Conservation (phyloP, 768 basidiomycete genomes). For the Phanerochaete sordida region DNA sequence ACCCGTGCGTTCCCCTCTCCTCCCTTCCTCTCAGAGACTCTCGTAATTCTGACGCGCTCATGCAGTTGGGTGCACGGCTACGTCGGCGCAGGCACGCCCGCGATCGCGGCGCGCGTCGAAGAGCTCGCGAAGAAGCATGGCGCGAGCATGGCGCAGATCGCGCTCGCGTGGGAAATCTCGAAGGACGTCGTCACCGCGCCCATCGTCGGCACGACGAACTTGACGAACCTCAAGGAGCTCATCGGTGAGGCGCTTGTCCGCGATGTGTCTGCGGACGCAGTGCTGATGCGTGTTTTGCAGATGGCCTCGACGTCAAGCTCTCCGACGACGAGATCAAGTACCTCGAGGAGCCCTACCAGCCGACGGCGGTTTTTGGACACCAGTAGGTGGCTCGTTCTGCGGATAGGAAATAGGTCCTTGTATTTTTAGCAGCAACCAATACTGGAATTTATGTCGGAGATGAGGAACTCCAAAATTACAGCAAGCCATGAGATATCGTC, state of each 20-base stretch:
- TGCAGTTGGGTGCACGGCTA: constrained; percentile 2
- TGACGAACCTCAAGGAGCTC: constrained; percentile 37
- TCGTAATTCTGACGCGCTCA: background rate
- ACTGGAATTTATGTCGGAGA: too few relatives aligned
- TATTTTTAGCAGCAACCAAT: too few relatives aligned
- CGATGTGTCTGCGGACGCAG: background rate
- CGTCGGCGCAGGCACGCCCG: constrained; percentile 8
- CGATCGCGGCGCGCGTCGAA: constrained; percentile 26
- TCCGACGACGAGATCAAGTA: constrained; percentile 53
- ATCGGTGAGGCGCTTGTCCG: constrained; percentile 22
- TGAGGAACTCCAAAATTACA: too few relatives aligned
- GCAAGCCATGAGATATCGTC: too few relatives aligned
- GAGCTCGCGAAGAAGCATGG: constrained; percentile 37
- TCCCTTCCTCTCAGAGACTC: background rate
- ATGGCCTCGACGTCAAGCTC: constrained; percentile 43
- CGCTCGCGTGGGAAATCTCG: constrained; percentile 33
- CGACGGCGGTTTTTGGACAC: constrained; percentile 45
- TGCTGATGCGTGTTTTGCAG: constrained; percentile 17
- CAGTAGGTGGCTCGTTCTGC: background rate
- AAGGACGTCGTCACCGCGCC: constrained; percentile 36
- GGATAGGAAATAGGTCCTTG: too few relatives aligned
- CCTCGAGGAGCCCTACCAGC: constrained; percentile 51
- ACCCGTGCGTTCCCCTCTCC: background rate
- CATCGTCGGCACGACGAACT: constrained; percentile 37
- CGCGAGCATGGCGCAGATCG: constrained; percentile 40